Evolutionary conservation across 2,329 filamentous ascomycete species (phyloP).

Genomic region (Gaeumannomyces tritici): DNA sequence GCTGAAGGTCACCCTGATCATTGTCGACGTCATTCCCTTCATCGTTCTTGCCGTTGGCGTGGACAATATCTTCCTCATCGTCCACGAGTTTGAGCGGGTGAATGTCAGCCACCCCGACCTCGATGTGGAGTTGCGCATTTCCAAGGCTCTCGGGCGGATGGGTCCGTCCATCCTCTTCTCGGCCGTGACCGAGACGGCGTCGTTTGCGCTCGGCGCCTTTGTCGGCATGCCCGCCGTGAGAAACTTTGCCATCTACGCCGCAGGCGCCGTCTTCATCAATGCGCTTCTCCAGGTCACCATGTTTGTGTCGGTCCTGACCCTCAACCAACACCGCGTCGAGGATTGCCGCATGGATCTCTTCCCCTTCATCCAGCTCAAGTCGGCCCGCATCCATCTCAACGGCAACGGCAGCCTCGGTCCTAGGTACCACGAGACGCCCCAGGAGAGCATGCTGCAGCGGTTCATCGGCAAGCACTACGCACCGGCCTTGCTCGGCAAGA

Average conservation of each 20-base stretch:
- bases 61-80: conserved; percentile 97
- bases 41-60: conserved; percentile 93
- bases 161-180: conserved; percentile 94
- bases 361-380: conserved; percentile 75
- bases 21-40: conserved; percentile 97
- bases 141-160: conserved; percentile 87
- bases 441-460: conserved; percentile 73
- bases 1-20: conserved; percentile 92
- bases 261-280: conserved; percentile 94
- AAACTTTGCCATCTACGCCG: conserved; percentile 95
- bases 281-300: conserved; percentile 94
- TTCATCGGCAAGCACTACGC: conserved; percentile 91
- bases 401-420: conserved; percentile 46
- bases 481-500: conserved; percentile 68
- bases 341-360: conserved; percentile 83
- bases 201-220: conserved; percentile 84
- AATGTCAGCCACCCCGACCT: conserved; percentile 88
- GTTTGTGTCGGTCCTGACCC: conserved; percentile 83
- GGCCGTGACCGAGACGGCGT: conserved; percentile 86
- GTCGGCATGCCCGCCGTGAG: conserved; percentile 97
- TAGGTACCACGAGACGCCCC: conserved; percentile 63
- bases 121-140: conserved; percentile 75
- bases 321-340: conserved; percentile 88
- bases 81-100: conserved; percentile 94
- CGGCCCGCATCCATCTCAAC: conserved; percentile 57